Percentiles rank a stretch among this genome's conserved stretches.
phyloP scores from a whole-genome alignment of 2,329 filamentous ascomycete genomes.

The Fusarium floridanum region DNA sequence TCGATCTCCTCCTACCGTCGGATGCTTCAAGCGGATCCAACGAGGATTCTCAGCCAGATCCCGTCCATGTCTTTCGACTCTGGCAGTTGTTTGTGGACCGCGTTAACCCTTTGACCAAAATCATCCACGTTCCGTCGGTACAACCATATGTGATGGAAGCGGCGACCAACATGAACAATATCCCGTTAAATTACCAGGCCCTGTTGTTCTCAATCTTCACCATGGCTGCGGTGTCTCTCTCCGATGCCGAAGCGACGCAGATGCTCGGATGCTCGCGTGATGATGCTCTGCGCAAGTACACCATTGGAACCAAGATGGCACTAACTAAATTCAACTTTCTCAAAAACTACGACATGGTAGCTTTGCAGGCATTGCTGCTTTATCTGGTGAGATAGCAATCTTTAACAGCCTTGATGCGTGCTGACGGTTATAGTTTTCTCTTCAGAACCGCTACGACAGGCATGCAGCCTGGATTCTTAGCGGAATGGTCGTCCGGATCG shows the following conservation, averaged over 20 bases:
- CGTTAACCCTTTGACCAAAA: conserved; percentile 80
- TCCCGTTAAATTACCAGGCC: conserved; percentile 71
- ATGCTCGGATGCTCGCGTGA: conserved; percentile 64
- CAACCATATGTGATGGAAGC: conserved; percentile 76
- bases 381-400: conserved; percentile 60
- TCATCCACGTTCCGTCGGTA: conserved; percentile 78
- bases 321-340: conserved; percentile 69
- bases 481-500: conserved; percentile 72
- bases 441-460: conserved; percentile 69
- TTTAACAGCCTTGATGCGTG: conserved; percentile 5
- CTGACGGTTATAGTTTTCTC: conserved; percentile 58
- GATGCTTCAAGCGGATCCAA: conserved; percentile 55
- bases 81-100: conserved; percentile 83
- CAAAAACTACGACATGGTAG: conserved; percentile 68
- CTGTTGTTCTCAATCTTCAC: conserved; percentile 76
- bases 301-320: conserved; percentile 63
- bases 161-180: conserved; percentile 64
- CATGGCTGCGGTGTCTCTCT: conserved; percentile 69
- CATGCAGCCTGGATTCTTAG: conserved; percentile 72
- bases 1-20: conserved; percentile 62
- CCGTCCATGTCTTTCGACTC: conserved; percentile 75
- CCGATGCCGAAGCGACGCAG: conserved; percentile 66
- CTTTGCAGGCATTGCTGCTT: conserved; percentile 70
- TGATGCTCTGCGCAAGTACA: conserved; percentile 64
- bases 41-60: conserved; percentile 72